Percentiles rank a stretch among this genome's conserved stretches.
Conservation (phyloP, 805 yeast species). For the Zygoascus flipseniorum region DNA sequence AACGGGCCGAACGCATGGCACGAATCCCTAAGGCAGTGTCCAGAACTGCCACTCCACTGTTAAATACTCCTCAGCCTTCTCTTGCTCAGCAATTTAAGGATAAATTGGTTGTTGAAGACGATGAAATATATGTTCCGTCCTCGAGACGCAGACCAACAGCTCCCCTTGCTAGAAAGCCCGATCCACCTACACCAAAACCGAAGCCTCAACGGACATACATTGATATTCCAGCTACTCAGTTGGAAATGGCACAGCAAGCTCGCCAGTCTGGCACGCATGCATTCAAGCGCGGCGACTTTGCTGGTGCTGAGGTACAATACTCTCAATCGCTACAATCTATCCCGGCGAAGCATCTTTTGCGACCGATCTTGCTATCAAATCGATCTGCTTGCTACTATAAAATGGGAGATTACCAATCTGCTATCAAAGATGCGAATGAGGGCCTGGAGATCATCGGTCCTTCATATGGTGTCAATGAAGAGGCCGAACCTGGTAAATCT, state of each 20-base stretch:
- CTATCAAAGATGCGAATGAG: slow-evolving; percentile 37
- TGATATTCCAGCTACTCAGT: slow-evolving; percentile 22
- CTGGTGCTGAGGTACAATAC: slow-evolving; percentile 54
- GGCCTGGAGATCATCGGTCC: slow-evolving; percentile 39
- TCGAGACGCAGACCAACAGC: slow-evolving; percentile 12
- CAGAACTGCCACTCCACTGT: slow-evolving; percentile 3
- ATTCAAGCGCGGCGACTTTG: slow-evolving; percentile 78
- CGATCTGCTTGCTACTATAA: slow-evolving; percentile 59
- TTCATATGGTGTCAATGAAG: slow-evolving; percentile 31
- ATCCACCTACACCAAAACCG: slow-evolving; percentile 14
- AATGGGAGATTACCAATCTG: slow-evolving; percentile 57
- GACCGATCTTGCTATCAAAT: slow-evolving; percentile 67
- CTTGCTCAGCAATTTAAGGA: slow-evolving; percentile 19
- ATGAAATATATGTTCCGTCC: slow-evolving; percentile 12
- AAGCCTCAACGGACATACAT: slow-evolving; percentile 17
- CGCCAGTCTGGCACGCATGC: slow-evolving; percentile 46
- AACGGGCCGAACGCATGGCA: background rate
- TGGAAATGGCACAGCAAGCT: slow-evolving; percentile 23
- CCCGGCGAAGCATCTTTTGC: slow-evolving; percentile 55
- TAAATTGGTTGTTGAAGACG: slow-evolving; percentile 8
- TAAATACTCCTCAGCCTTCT: slow-evolving; percentile 15
- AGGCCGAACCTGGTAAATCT: slow-evolving; percentile 41
- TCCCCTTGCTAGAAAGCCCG: slow-evolving; percentile 5
- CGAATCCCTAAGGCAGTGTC: background rate
- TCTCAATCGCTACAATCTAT: slow-evolving; percentile 46